Percentiles rank a stretch among this genome's conserved stretches.
phyloP scores from a whole-genome alignment of 495 filamentous ascomycete species.

The Cercophora sp. region DNA sequence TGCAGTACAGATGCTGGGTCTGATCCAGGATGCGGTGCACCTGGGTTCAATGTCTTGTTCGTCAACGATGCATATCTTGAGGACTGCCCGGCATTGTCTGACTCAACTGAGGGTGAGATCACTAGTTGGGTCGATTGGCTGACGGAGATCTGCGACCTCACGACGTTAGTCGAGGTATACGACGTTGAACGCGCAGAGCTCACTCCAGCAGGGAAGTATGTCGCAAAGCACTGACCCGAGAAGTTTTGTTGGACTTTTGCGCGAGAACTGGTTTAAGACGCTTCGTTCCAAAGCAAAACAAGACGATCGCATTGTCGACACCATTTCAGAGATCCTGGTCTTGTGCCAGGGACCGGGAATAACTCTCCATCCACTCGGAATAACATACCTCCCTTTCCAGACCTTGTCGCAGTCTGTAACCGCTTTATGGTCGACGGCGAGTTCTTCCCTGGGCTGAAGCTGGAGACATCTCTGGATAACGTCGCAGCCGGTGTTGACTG shows the following conservation, averaged over 20 bases:
- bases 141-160: background rate
- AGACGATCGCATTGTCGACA: constrained; percentile 4
- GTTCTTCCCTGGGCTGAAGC: constrained; percentile 9
- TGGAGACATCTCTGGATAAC: background rate
- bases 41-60: constrained; percentile 16
- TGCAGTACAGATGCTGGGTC: constrained; percentile 3
- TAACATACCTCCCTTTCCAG: constrained; percentile 10
- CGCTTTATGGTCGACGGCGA: constrained; percentile 8
- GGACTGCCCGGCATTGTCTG: constrained; percentile 2
- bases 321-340: background rate
- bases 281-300: constrained; percentile 9
- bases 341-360: background rate
- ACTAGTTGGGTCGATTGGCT: constrained; percentile 19
- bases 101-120: background rate
- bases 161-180: constrained; percentile 16
- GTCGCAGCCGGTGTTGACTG: background rate
- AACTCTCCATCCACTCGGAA: background rate
- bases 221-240: constrained; percentile 24
- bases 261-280: constrained; percentile 5
- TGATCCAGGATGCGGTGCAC: constrained; percentile 9
- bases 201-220: constrained; percentile 14
- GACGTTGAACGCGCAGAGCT: constrained; percentile 10
- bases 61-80: constrained; percentile 19
- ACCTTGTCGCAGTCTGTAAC: background rate
- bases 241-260: constrained; percentile 27